Percentiles rank a stretch among this genome's conserved stretches.
Evolutionary conservation across 495 filamentous ascomycete species (phyloP).

Genomic region (Lophiostoma macrostomum): DNA sequence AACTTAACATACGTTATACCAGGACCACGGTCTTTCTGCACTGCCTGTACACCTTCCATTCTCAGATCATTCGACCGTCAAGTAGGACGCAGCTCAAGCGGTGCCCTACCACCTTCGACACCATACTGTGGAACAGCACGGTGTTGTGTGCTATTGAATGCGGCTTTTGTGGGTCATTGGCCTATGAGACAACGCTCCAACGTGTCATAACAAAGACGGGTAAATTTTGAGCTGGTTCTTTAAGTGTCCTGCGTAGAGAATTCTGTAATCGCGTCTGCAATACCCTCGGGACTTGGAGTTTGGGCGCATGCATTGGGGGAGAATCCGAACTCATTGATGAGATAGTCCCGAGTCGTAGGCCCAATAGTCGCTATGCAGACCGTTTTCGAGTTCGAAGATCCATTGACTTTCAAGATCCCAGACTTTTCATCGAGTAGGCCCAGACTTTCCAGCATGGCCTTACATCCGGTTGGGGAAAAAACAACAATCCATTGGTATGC

Average conservation of each 20-base stretch:
- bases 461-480: conserved; percentile 87
- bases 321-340: conserved; percentile 63
- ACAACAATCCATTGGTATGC: conserved; percentile 76
- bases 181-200: too few species aligned
- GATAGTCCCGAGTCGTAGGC: conserved; percentile 80
- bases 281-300: conserved; percentile 77
- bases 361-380: conserved; percentile 77
- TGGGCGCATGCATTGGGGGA: conserved; percentile 78
- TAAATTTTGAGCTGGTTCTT: too few species aligned
- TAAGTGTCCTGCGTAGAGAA: neutral
- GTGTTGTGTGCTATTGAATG: too few species aligned
- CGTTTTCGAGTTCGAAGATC: conserved; percentile 23
- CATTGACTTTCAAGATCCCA: conserved; percentile 36
- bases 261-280: conserved; percentile 56
- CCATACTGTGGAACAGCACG: too few species aligned
- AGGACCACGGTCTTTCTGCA: too few species aligned
- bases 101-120: too few species aligned
- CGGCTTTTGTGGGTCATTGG: too few species aligned
- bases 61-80: too few species aligned
- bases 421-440: conserved; percentile 53
- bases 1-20: too few species aligned
- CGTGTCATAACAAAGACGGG: too few species aligned
- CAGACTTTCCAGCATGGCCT: conserved; percentile 71
- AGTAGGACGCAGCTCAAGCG: too few species aligned
- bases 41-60: too few species aligned